Evolutionary conservation across 257 asterid species (phyloP), one percentile per base, ranked within the genome.

Genomic region (Lavandula angustifolia): DNA sequence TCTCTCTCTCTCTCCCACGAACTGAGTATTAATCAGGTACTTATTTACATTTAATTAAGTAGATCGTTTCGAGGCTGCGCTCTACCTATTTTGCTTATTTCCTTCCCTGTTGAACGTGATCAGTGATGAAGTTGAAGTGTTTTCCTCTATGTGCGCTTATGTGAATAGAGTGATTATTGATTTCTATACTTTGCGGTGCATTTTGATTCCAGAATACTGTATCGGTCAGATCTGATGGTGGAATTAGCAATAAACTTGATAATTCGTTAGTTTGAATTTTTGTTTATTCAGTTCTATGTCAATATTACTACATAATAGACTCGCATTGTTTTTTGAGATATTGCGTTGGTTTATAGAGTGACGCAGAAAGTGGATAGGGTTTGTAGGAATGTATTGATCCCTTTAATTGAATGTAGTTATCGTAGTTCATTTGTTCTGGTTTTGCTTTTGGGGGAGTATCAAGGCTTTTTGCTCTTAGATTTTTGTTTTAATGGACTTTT

Each of bases 211-310:
- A 52, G 43, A 58, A 38, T 72, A 50, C n/a, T 53, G 9, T 43
- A 9, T 43, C 48, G 49, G 46, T 64, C 78, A 60, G 79, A 76
- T 79, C 84, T 73, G 66, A 49, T 51, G 72, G 60, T 69, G 50
- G 37, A 66, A 65, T 51, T 35, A 17, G 64, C 59, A 22, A 46
- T 69, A 37, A 48, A 27, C 17, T 9, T 49, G 71, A 62, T 64
- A 41, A 59, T 42, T 56, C 46, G 14, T 53, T 66, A 14, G 51
- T 31, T 68, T 59, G 31, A 52, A 47, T 31, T 48, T n/a, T n/a
- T n/a, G 48, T 55, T 34, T 55, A 60, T 61, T 47, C 13, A 18
- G 61, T 29, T 69, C 62, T 54, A 11, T 69, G 54, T 11, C 7
- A 60, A 57, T 67, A 7, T 61, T 54, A 22, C 72, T 69, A 62